Base-by-base conservation (phyloP, 2,329 filamentous ascomycete genomes). In the Penicillium glabrum region DNA sequence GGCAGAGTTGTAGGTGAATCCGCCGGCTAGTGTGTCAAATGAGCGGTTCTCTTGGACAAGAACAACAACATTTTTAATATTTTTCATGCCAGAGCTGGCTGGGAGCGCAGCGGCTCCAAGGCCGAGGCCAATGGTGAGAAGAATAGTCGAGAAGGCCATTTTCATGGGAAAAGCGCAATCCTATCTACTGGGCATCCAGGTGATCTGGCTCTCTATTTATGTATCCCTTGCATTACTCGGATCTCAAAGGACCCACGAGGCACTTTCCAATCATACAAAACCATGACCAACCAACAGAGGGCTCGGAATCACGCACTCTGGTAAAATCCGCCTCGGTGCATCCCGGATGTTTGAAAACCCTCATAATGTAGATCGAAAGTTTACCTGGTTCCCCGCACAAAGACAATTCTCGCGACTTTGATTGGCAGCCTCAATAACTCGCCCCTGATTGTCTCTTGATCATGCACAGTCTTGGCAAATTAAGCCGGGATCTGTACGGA, bases 11-110 rank as follows among this genome's bases (percentile, higher is more conserved):
- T 77, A 77, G 23, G 60, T 69, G 23, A 78, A 66, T 23, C 77
- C 77, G 26, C 77, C 77, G 14, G 73, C 70, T 31, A 78, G 71
- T 51, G 71, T 74, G 59, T 79, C 77, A 45, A 75, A 73, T 1
- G 71, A 72, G 29, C 75, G 67, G 59, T 78, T 77, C 56, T 78
- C 75, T 63, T 77, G 70, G 11, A 80, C 77, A 19, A 81, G 67
- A 31, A 80, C 74, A 46, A 81, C 78, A 6, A 80, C 77, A 61
- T 78, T 77, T 67, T 81, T 81, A 67, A 81, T 81, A 10, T 51
- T 51, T 16, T 44, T 24, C 33, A 51, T 39, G 23, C 33, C 33
- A 27, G 48, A 43, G 24, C 48, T 51, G 16, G 48, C 26, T 7
- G 48, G 48, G 3, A 51, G 37, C 23, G 48, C 48, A 21, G 48